Base-by-base conservation (phyloP, 2,329 filamentous ascomycete species). In the Pyrenochaeta sp. region DNA sequence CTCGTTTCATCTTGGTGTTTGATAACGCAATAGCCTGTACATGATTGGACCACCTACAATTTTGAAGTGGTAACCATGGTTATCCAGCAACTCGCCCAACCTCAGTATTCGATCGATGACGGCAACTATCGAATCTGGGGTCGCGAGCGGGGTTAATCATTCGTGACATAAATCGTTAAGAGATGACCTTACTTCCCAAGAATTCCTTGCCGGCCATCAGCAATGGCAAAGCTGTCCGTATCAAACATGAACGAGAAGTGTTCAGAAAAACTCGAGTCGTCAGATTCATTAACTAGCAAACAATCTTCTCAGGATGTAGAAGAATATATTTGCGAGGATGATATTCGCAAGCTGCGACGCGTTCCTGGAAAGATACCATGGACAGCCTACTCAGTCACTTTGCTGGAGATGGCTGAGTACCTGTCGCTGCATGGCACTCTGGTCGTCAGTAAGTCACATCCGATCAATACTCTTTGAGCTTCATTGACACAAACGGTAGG, bases 401-500 rank as follows among this genome's bases (percentile, higher is more conserved):
- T 74, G 37, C 65, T 76, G 27, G 72, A 75, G 34, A 68, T 74
- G 54, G 65, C 64, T 40, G 73, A 75, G 55, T 63, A 69, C 19
- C 67, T 75, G 10, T 68, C 72, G 7, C 73, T 72, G 49, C 73
- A 74, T 53, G 72, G 72, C 22, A 74, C 72, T 22, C 73, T 68
- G 10, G 64, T 66, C 49, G 72, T 72, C 24, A 72, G 65, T 67
- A 45, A 50, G 58, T 56, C 9, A 43, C 52, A 30, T 19, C 13
- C 28, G 2, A 36, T n/a, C 1, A 22, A 40, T 10, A 9, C 7
- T 12, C 5, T n/a, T 30, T 22, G 19, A 27, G 9, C 19, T n/a
- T n/a, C 5, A 25, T 58, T 64, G n/a, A 65, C 22, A 2, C 3
- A 15, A 30, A 3, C 2, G 2, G 3, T 39, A 67, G 65, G 74